Evolutionary conservation across 768 basidiomycete genomes (phyloP).

Genomic region (Kwoniella bestiolae): DNA sequence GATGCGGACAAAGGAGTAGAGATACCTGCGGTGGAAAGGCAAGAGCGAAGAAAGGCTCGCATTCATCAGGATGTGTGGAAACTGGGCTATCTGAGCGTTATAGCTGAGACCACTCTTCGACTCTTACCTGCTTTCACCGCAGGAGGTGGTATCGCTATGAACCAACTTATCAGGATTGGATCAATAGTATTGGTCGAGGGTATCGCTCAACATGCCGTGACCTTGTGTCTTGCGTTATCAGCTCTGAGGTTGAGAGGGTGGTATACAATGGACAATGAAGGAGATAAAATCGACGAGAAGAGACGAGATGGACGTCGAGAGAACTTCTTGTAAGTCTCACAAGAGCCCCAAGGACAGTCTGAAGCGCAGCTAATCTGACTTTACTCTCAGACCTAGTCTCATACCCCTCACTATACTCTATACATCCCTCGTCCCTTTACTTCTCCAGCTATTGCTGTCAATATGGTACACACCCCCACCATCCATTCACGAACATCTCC

Average conservation of each 20-base stretch:
- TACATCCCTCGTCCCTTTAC: slow-evolving; percentile 51
- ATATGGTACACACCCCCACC: slow-evolving; percentile 46
- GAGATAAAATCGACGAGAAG: neutral
- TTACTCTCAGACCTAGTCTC: slow-evolving; percentile 33
- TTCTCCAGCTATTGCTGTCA: slow-evolving; percentile 52
- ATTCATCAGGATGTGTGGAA: slow-evolving; percentile 2
- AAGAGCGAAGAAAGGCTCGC: neutral
- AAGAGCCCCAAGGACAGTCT: neutral
- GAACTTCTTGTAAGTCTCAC: slow-evolving; percentile 48
- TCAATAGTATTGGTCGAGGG: slow-evolving; percentile 26
- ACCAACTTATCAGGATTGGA: neutral
- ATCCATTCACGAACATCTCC: slow-evolving; percentile 7
- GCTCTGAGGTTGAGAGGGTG: slow-evolving; percentile 32
- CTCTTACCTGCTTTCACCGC: slow-evolving; percentile 3
- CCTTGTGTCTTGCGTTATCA: slow-evolving; percentile 23
- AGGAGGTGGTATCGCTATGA: neutral
- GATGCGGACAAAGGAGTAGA: slow-evolving; percentile 19
- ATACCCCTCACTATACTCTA: slow-evolving; percentile 53
- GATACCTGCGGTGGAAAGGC: neutral
- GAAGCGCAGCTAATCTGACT: neutral
- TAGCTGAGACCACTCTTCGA: slow-evolving; percentile 23
- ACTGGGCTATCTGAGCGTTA: slow-evolving; percentile 7
- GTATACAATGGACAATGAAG: slow-evolving; percentile 21
- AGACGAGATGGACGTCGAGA: slow-evolving; percentile 36
- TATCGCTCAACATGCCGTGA: slow-evolving; percentile 35